A percentile compares a stretch with the other conserved stretches of the same genome.
phyloP scores from a whole-genome alignment of 176 grass and related monocot species.

The Stipa capillata region DNA sequence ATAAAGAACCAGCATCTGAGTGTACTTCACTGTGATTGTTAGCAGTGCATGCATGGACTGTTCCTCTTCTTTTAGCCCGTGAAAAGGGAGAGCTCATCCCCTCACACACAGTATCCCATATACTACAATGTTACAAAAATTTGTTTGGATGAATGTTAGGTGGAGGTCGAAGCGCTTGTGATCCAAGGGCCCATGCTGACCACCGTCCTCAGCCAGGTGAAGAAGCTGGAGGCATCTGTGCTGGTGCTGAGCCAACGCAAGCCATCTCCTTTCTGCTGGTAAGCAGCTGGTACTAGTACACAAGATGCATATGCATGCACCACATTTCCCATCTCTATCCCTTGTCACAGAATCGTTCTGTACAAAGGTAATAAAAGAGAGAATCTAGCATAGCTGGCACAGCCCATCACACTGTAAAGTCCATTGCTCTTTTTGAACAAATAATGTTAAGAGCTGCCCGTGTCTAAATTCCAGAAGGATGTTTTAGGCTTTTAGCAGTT shows the following conservation, averaged over 20 bases:
- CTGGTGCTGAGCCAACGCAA: constrained; percentile 68
- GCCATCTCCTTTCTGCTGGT: constrained; percentile 68
- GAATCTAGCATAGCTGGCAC: constrained; percentile 32
- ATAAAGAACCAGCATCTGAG: neutral
- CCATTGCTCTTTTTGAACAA: neutral
- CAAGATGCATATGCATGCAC: neutral
- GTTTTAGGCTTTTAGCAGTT: neutral
- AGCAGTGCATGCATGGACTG: constrained; percentile 1
- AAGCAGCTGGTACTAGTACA: neutral
- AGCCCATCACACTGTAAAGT: neutral
- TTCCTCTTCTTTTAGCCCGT: constrained; percentile 20
- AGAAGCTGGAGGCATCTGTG: constrained; percentile 81
- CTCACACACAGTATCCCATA: constrained; percentile 5
- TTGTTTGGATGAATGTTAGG: constrained; percentile 30
- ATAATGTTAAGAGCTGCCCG: neutral
- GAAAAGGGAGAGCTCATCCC: constrained; percentile 6
- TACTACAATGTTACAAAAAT: neutral
- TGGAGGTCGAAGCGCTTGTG: constrained; percentile 76
- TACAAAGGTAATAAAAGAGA: neutral
- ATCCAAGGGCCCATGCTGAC: constrained; percentile 63
- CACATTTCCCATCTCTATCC: neutral
- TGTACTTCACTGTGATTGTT: constrained; percentile 17
- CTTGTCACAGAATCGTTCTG: neutral
- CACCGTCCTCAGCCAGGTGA: constrained; percentile 75
- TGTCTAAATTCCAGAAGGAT: neutral